A percentile compares a stretch with the other conserved stretches of the same genome.
Evolutionary conservation across 2,329 filamentous ascomycete genomes (phyloP).

Genomic region (Thelonectria rubi): DNA sequence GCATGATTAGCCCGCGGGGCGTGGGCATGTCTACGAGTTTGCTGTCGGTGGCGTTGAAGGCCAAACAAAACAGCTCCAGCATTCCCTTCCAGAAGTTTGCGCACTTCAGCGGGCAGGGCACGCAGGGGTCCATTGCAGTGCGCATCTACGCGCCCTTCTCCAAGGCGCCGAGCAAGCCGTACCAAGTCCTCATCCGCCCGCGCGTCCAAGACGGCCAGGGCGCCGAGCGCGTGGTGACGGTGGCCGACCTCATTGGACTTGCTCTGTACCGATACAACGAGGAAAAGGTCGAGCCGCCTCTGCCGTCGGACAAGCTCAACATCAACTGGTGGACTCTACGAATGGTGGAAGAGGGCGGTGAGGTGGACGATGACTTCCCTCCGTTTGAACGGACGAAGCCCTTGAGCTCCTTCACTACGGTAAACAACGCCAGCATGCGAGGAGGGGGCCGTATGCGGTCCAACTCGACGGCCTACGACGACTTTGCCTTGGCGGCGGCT

Average conservation of each 20-base stretch:
- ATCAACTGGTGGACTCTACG: conserved; percentile 85
- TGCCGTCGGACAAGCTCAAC: conserved; percentile 73
- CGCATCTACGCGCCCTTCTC: conserved; percentile 82
- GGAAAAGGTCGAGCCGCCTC: conserved; percentile 74
- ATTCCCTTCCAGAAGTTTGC: conserved; percentile 82
- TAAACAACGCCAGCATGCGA: conserved; percentile 81
- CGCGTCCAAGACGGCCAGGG: conserved; percentile 74
- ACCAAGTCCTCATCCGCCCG: conserved; percentile 76
- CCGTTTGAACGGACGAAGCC: conserved; percentile 78
- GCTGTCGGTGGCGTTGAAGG: conserved; percentile 76
- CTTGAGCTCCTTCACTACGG: conserved; percentile 81
- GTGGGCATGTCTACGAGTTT: conserved; percentile 75
- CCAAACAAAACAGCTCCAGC: conserved; percentile 72
- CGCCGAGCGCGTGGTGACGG: conserved; percentile 69
- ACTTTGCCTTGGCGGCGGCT: conserved; percentile 82
- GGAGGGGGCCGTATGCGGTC: conserved; percentile 67
- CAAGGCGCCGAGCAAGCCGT: conserved; percentile 68
- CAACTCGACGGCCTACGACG: conserved; percentile 81
- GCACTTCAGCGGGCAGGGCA: conserved; percentile 78
- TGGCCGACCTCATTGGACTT: conserved; percentile 83
- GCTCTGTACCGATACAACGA: conserved; percentile 81
- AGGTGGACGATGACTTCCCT: conserved; percentile 87
- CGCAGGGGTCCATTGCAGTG: conserved; percentile 77
- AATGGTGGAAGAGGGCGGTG: conserved; percentile 85
- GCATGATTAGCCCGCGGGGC: conserved; percentile 70